Conservation (phyloP, 2,329 filamentous ascomycete genomes). For the Coniochaeta hoffmannii region DNA sequence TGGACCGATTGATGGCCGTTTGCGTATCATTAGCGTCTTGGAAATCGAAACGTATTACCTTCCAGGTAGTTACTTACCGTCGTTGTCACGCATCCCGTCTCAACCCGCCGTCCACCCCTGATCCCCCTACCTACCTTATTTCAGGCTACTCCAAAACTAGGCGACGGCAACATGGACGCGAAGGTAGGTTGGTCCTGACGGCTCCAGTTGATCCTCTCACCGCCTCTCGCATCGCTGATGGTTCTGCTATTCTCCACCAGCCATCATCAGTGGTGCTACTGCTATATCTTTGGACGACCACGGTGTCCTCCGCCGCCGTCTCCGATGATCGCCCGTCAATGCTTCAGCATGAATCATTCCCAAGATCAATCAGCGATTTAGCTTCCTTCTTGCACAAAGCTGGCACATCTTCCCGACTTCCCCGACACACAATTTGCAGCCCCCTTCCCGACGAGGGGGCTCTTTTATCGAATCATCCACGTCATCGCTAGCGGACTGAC, state of each 20-base stretch:
- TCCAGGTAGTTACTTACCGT: background rate
- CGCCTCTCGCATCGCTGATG: background rate
- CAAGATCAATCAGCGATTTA: too few species aligned
- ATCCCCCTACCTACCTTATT: too few species aligned
- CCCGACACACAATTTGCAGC: too few species aligned
- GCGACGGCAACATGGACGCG: too few species aligned
- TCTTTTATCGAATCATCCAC: slow-evolving; percentile 3
- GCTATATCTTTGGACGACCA: background rate
- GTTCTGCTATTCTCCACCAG: background rate
- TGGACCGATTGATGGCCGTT: background rate
- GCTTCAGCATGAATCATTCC: background rate
- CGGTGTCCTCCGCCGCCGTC: background rate
- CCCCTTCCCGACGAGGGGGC: too few species aligned
- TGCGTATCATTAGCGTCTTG: background rate
- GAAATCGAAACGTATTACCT: background rate
- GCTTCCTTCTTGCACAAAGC: too few species aligned
- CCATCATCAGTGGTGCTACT: too few species aligned
- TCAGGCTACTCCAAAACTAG: too few species aligned
- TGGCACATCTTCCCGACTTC: too few species aligned
- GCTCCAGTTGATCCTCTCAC: too few species aligned
- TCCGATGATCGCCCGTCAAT: background rate
- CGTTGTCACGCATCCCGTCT: background rate
- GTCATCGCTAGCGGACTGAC: background rate
- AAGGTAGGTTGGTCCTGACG: too few species aligned
- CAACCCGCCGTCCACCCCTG: background rate